These are phyloP conservation scores for Eruca vesicaria DNA, from an alignment of 441 rosid genomes.

Conservation along the genomic window DNA sequence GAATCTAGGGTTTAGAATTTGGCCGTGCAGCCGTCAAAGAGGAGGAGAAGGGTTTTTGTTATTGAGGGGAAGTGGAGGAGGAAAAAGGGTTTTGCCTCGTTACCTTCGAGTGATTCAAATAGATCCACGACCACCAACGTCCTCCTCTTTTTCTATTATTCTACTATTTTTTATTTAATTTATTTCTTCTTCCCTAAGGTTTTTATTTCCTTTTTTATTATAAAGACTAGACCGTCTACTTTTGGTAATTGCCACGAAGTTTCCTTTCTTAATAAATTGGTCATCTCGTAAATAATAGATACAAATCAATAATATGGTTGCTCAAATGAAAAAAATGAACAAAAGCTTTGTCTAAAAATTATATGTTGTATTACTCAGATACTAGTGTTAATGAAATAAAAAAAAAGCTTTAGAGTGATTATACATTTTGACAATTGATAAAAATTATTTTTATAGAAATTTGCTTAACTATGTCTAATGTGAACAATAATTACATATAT, in stretches of 20 bases:
- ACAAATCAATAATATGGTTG: background rate
- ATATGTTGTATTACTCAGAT: background rate
- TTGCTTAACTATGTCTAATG: too few species aligned
- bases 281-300: slow-evolving; percentile 1
- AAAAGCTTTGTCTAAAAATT: background rate
- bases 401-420: too few species aligned
- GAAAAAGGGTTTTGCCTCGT: slow-evolving; percentile 46
- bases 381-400: background rate
- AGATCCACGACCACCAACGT: slow-evolving; percentile 43
- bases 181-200: slow-evolving; percentile 27
- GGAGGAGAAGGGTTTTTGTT: slow-evolving; percentile 35
- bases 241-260: slow-evolving; percentile 4
- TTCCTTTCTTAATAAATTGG: background rate
- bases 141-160: background rate
- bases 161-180: background rate
- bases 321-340: background rate
- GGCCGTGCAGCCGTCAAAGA: slow-evolving; percentile 63
- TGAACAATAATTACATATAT: too few species aligned
- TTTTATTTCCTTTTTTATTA: slow-evolving; percentile 28
- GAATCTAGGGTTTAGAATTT: slow-evolving; percentile 35
- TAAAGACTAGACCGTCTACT: slow-evolving; percentile 1
- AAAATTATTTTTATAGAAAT: too few species aligned
- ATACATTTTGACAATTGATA: too few species aligned
- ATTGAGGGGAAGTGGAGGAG: slow-evolving; percentile 34
- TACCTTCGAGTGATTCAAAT: slow-evolving; percentile 55